Conservation (phyloP, 768 basidiomycete genomes). For the Leucocoprinus sp. region DNA sequence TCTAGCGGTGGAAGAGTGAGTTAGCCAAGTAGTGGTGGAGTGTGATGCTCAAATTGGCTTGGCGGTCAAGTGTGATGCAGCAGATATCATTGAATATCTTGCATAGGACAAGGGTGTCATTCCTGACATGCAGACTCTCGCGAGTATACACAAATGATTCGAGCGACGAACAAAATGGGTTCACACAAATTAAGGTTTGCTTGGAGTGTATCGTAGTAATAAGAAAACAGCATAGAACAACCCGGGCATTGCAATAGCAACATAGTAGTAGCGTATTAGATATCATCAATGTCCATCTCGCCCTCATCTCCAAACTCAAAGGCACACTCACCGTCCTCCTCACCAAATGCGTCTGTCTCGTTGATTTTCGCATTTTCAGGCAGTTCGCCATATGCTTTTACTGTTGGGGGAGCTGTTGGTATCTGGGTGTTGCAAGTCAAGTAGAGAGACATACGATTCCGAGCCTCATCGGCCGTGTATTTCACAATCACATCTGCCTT, state of each 20-base stretch:
- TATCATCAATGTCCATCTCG: constrained; percentile 86
- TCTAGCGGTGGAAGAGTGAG: too few relatives aligned
- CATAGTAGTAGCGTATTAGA: constrained; percentile 44
- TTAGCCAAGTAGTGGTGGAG: too few relatives aligned
- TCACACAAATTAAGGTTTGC: too few relatives aligned
- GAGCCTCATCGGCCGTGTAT: constrained; percentile 93
- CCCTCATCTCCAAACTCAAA: constrained; percentile 89
- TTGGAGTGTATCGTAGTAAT: constrained; percentile 14
- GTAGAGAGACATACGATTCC: constrained; percentile 47
- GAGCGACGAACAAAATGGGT: too few relatives aligned
- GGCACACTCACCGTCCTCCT: constrained; percentile 82
- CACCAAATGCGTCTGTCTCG: constrained; percentile 90
- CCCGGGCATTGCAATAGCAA: too few relatives aligned
- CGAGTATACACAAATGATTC: constrained; percentile 16
- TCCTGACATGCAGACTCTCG: constrained; percentile 60
- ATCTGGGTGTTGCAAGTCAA: background rate
- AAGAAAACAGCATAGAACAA: constrained; percentile 14
- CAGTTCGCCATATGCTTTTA: constrained; percentile 97
- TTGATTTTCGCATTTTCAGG: constrained; percentile 96
- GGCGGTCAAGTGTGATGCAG: constrained; percentile 58
- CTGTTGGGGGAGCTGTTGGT: constrained; percentile 25
- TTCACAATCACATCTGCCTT: constrained; percentile 99
- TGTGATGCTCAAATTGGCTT: constrained; percentile 60
- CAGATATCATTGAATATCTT: constrained; percentile 66
- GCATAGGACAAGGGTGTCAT: constrained; percentile 62